These are phyloP conservation scores for Zizania latifolia DNA, from an alignment of 176 grass and related monocot genomes.

Conservation along the genomic window DNA sequence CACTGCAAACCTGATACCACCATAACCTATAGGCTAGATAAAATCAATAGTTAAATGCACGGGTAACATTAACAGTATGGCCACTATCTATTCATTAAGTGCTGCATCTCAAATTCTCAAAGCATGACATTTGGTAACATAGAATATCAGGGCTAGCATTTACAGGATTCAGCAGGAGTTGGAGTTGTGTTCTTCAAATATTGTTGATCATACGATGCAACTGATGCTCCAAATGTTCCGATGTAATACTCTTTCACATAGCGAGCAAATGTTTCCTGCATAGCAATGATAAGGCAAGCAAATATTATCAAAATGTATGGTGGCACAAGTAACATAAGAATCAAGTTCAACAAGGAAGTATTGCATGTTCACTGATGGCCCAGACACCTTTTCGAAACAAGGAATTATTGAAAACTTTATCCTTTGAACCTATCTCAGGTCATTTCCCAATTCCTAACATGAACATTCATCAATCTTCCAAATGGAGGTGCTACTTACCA, in stretches of 20 bases:
- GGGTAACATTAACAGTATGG: not conserved
- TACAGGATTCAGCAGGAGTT: constrained; percentile 67
- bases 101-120: not conserved
- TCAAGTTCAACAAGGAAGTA: not conserved
- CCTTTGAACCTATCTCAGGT: not conserved
- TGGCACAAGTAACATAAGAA: constrained; percentile 3
- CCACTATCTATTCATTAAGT: not conserved
- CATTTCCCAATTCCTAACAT: not conserved
- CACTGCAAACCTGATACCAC: constrained; percentile 96
- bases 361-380: not conserved
- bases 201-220: constrained; percentile 80
- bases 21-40: constrained; percentile 61
- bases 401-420: not conserved
- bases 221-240: constrained; percentile 53
- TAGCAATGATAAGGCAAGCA: not conserved
- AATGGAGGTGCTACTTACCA: constrained; percentile 44
- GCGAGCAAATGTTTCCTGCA: constrained; percentile 71
- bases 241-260: constrained; percentile 88
- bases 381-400: not conserved
- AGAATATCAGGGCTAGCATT: constrained; percentile 8
- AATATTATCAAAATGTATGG: constrained; percentile 1
- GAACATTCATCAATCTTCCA: constrained; percentile 4
- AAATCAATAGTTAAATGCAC: constrained; percentile 26
- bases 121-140: constrained; percentile 19
- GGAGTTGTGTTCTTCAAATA: constrained; percentile 88